phyloP scores from a whole-genome alignment of 768 basidiomycete genomes.

The Coprinopsis marcescibilis region DNA sequence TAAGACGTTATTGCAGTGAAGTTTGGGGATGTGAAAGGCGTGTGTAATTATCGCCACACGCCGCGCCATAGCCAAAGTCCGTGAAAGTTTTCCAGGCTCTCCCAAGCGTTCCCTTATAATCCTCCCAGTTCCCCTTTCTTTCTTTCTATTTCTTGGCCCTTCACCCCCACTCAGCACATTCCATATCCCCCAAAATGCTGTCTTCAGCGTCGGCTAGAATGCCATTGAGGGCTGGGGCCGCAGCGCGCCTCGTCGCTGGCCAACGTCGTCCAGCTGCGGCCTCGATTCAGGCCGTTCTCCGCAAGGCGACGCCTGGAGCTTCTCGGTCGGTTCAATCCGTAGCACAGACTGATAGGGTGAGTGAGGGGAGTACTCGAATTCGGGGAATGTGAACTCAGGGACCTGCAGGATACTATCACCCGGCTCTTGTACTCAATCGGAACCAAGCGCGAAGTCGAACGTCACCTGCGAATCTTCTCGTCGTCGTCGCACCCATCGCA shows the following conservation, averaged over 20 bases:
- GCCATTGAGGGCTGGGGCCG: slow-evolving; percentile 1
- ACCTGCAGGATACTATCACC: slow-evolving; percentile 94
- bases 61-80: background rate
- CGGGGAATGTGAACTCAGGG: slow-evolving; percentile 36
- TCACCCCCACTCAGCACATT: background rate
- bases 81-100: slow-evolving; percentile 4
- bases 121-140: background rate
- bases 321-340: slow-evolving; percentile 50
- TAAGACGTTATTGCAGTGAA: background rate
- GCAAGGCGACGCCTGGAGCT: slow-evolving; percentile 23
- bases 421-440: slow-evolving; percentile 95
- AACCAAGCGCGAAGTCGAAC: slow-evolving; percentile 94
- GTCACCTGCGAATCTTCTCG: slow-evolving; percentile 96
- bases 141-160: background rate
- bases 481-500: slow-evolving; percentile 86
- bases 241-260: slow-evolving; percentile 41
- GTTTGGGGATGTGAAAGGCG: background rate
- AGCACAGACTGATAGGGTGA: slow-evolving; percentile 71
- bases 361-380: slow-evolving; percentile 14
- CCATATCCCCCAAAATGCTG: background rate
- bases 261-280: slow-evolving; percentile 36
- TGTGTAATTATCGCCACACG: background rate
- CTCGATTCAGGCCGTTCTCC: slow-evolving; percentile 31
- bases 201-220: slow-evolving; percentile 19
- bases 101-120: background rate